Evolutionary conservation across 192 early-diverging fungal genomes (phyloP).

Genomic region (Coemansia sp.): DNA sequence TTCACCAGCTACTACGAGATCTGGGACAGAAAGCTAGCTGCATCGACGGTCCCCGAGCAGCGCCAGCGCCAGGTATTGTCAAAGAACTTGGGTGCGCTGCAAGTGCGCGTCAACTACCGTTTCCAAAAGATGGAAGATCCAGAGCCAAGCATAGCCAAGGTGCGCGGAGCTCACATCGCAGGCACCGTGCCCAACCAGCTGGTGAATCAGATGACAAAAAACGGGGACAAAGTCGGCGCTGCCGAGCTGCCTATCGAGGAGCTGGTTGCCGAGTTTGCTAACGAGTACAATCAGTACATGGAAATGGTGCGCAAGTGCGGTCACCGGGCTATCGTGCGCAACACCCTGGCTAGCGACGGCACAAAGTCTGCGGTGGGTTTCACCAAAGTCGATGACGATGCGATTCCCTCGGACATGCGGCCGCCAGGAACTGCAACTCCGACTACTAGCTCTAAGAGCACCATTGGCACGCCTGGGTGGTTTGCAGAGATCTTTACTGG

Average conservation of each 20-base stretch:
- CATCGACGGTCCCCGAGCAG: conserved; percentile 63
- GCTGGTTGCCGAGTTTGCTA: conserved; percentile 47
- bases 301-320: conserved; percentile 36
- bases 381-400: conserved; percentile 44
- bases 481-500: conserved; percentile 39
- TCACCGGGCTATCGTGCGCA: conserved; percentile 27
- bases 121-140: conserved; percentile 61
- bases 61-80: conserved; percentile 58
- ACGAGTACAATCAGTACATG: conserved; percentile 43
- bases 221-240: conserved; percentile 14
- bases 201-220: conserved; percentile 21
- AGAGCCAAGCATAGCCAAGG: conserved; percentile 39
- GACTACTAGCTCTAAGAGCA: neutral
- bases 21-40: conserved; percentile 70
- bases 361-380: conserved; percentile 26
- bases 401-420: conserved; percentile 7
- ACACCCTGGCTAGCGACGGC: conserved; percentile 5
- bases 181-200: conserved; percentile 42
- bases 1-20: conserved; percentile 78
- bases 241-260: conserved; percentile 45
- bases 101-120: conserved; percentile 67
- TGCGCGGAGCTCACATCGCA: conserved; percentile 40
- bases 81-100: conserved; percentile 69
- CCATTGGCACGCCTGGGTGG: conserved; percentile 22
- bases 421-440: neutral